phyloP scores from a whole-genome alignment of 495 filamentous ascomycete genomes.

The Apiosordaria backusii region DNA sequence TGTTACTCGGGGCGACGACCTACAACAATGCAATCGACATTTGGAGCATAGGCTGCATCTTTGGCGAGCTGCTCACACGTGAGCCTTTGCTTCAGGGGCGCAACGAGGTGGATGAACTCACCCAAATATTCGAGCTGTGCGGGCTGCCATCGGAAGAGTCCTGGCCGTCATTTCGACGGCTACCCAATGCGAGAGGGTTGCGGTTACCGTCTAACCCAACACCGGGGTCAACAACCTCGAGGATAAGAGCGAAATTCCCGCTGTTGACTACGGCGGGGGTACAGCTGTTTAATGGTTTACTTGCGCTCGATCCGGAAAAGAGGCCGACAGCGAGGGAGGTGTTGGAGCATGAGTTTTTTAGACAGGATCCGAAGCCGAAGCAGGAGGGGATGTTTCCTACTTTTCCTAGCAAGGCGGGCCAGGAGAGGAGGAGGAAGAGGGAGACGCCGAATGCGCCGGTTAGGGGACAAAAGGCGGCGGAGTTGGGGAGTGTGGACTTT shows the following conservation, averaged over 20 bases:
- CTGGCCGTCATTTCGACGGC: constrained; percentile 83
- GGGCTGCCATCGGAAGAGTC: constrained; percentile 81
- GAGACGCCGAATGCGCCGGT: constrained; percentile 85
- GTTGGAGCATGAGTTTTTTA: constrained; percentile 72
- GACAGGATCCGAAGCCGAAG: constrained; percentile 84
- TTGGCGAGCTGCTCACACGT: constrained; percentile 83
- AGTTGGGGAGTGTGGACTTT: constrained; percentile 68
- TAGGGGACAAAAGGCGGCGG: constrained; percentile 65
- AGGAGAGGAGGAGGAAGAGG: constrained; percentile 72
- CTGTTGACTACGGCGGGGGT: constrained; percentile 74
- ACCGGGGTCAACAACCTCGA: constrained; percentile 28
- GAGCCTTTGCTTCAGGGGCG: constrained; percentile 85
- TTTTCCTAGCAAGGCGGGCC: constrained; percentile 90
- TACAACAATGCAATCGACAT: constrained; percentile 83
- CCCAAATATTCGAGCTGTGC: constrained; percentile 79
- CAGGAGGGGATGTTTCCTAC: constrained; percentile 83
- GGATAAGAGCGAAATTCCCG: constrained; percentile 72
- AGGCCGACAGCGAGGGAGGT: constrained; percentile 62
- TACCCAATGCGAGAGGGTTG: constrained; percentile 84
- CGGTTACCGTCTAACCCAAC: constrained; percentile 58
- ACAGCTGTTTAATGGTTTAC: constrained; percentile 61
- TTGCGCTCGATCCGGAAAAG: constrained; percentile 69
- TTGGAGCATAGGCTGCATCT: constrained; percentile 96
- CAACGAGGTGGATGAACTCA: constrained; percentile 84
- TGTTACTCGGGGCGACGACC: constrained; percentile 74